These are phyloP conservation scores for Sporothrix protearum DNA, from an alignment of 2,329 filamentous ascomycete species.

Conservation along the genomic window DNA sequence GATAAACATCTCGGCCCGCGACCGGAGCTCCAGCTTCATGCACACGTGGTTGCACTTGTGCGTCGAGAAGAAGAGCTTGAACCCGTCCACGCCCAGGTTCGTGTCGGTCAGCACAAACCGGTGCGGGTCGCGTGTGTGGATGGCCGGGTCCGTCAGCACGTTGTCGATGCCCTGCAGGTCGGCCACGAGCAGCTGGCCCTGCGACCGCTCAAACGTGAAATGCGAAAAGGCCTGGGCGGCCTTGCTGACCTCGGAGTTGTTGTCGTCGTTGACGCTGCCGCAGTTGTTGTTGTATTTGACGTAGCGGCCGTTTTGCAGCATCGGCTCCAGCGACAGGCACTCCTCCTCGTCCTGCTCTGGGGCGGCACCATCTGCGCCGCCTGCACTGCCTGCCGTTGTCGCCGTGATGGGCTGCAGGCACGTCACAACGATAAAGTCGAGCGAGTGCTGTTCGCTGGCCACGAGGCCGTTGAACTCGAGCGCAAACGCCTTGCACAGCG, in stretches of 20 bases:
- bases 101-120: constrained; percentile 37
- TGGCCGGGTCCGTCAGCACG: constrained; percentile 39
- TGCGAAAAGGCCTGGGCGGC: constrained; percentile 42
- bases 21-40: constrained; percentile 33
- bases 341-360: constrained; percentile 8
- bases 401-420: constrained; percentile 32
- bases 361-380: too few relatives aligned
- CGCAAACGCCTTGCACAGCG: constrained; percentile 41
- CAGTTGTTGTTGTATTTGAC: constrained; percentile 42
- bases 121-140: constrained; percentile 37
- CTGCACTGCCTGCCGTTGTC: too few relatives aligned
- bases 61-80: constrained; percentile 40
- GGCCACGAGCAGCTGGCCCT: constrained; percentile 37
- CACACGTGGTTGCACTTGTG: constrained; percentile 39
- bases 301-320: constrained; percentile 37
- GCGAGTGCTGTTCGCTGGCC: constrained; percentile 26
- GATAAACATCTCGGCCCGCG: constrained; percentile 29
- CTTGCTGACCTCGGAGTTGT: constrained; percentile 31
- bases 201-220: constrained; percentile 42
- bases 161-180: constrained; percentile 40
- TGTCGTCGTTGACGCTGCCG: constrained; percentile 30
- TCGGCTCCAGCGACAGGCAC: constrained; percentile 39
- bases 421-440: constrained; percentile 38
- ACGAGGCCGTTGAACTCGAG: constrained; percentile 40
- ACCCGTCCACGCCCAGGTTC: constrained; percentile 37